Evolutionary conservation across 106 monocot species (phyloP), one percentile per base, ranked within the genome.

Genomic region (Posidonia australis): DNA sequence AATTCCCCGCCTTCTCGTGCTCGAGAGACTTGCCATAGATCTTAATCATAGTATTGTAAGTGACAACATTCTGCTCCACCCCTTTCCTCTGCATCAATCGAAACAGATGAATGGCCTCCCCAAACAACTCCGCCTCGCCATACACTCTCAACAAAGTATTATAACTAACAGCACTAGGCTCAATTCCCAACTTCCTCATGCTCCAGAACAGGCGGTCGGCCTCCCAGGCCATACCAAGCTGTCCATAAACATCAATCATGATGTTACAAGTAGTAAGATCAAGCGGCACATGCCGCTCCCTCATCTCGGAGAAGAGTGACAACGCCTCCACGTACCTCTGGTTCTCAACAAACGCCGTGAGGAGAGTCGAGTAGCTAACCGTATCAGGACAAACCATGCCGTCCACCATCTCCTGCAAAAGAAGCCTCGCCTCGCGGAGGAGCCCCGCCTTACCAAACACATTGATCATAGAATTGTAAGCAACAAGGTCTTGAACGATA

Each of bases 181-280:
- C 58, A 9, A 88, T 61, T 0, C 91, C 91, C 4, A 85, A 13
- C 22, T 70, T 74, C 30, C 87, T 74, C 91, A 98, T 85, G 81
- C 76, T 79, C 90, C 90, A 91, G 76, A 98, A 98, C 60, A 98
- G 77, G 22, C 91, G 77, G 56, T 90, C 98, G n/a, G 98, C 98
- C 62, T 98, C 98, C 54, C 78, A 78, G 17, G 83, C 72, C 82
- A 98, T 83, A 75, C 77, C 87, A 13, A 91, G 72, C 67, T 85
- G 79, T 10, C 98, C 98, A 70, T 98, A 98, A 29, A 81, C 82
- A 53, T 88, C 76, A 58, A 98, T 77, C 80, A 87, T 79, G 61
- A 98, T 79, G 73, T 98, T 98, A 75, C 77, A 87, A 13, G 77
- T 54, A 42, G 83, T 78, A 1, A 85, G 70, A 49, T 98, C 98